A percentile compares a stretch with the other conserved stretches of the same genome.
These are phyloP conservation scores for Ophiostoma montium DNA, from an alignment of 2,329 filamentous ascomycete species.

Conservation along the genomic window DNA sequence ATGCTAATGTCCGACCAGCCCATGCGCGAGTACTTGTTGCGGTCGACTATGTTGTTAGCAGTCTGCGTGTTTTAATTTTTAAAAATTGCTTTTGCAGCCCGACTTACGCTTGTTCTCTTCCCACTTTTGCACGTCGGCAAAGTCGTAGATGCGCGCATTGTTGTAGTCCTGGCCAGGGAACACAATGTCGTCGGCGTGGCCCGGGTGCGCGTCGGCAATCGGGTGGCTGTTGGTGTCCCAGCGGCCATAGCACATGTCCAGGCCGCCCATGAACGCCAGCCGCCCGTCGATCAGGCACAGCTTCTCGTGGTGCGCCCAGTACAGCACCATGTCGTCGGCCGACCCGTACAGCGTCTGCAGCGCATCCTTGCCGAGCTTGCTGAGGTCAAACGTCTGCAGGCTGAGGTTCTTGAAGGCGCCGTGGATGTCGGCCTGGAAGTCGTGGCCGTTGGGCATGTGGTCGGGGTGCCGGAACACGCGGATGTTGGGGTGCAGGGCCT, in stretches of 20 bases:
- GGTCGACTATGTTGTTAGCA: constrained; percentile 40
- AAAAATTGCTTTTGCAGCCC: no score
- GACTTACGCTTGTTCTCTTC: constrained; percentile 62
- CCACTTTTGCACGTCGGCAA: constrained; percentile 63
- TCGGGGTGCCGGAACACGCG: constrained; percentile 84
- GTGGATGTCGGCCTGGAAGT: constrained; percentile 53
- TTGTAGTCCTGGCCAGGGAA: constrained; percentile 92
- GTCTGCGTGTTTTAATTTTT: no score
- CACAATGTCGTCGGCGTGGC: constrained; percentile 58
- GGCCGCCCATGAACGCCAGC: constrained; percentile 77
- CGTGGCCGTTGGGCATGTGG: constrained; percentile 61
- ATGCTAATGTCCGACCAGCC: constrained; percentile 84
- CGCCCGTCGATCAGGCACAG: constrained; percentile 68
- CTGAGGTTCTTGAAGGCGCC: constrained; percentile 37
- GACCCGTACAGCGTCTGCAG: constrained; percentile 71
- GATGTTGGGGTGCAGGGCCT: constrained; percentile 69
- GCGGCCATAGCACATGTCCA: constrained; percentile 77
- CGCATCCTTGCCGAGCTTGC: constrained; percentile 56
- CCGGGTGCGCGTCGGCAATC: constrained; percentile 71
- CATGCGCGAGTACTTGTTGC: constrained; percentile 70
- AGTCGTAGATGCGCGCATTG: constrained; percentile 74
- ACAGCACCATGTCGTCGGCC: constrained; percentile 66
- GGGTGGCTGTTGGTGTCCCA: constrained; percentile 82
- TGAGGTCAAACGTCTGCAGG: constrained; percentile 37
- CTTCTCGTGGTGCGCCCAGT: constrained; percentile 92